Evolutionary conservation across 306 rosid genomes (phyloP).

Genomic region (Prunus mongolica): DNA sequence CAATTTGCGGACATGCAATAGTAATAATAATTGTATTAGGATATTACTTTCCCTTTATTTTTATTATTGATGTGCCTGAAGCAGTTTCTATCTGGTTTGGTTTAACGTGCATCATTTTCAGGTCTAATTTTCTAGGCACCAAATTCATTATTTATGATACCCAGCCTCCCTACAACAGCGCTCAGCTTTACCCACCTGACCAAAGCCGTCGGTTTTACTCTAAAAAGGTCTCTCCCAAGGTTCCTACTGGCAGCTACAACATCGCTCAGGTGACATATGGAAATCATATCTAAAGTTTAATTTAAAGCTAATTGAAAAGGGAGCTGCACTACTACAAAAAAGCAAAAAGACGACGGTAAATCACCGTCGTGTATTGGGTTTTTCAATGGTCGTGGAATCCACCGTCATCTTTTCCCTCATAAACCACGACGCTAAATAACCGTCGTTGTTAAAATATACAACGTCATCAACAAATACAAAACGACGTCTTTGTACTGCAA

Average conservation of each 20-base stretch:
- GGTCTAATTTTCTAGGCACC: conserved; percentile 92
- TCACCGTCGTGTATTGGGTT: no score
- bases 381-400: no score
- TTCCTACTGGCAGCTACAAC: conserved; percentile 77
- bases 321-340: no score
- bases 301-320: no score
- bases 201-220: conserved; percentile 80
- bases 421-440: no score
- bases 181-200: conserved; percentile 60
- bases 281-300: no score
- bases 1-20: background rate
- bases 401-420: no score
- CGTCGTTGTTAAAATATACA: no score
- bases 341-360: no score
- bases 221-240: conserved; percentile 83
- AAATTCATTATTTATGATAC: conserved; percentile 88
- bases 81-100: background rate
- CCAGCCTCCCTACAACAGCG: conserved; percentile 67
- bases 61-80: background rate
- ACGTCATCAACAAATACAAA: no score
- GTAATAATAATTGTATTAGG: background rate
- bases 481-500: no score
- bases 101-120: conserved; percentile 27
- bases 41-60: background rate
- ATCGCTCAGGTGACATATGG: conserved; percentile 71